Evolutionary conservation across 116 monocot species (phyloP), one percentile per base, ranked within the genome.

Genomic region (Cymodocea nodosa): DNA sequence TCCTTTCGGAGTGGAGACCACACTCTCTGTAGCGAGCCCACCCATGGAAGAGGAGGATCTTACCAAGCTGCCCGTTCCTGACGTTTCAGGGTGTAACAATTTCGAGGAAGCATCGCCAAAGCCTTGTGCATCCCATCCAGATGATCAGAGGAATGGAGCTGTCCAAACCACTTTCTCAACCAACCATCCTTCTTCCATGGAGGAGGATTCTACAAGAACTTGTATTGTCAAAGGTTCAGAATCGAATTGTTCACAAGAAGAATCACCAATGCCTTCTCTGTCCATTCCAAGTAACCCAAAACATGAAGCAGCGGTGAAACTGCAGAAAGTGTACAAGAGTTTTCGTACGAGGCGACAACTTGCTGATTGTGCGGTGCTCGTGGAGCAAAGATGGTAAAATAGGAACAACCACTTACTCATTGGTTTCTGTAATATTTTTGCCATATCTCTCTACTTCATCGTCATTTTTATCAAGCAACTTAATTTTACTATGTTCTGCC

Each of bases 251-350:
- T 14, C 5, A 6, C 4, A 56, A 23, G 56, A 56, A 19, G 56
- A 56, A 56, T 23, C 56, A 23, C 24, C 23, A 12, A 20, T 13
- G 4, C 7, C 25, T 12, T 57, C 57, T 14, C 23, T 57, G 15
- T 11, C 14, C 22, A 22, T 22, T 56, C 36, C 19, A 36, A 15
- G 11, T 62, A 37, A 36, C 39, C 62, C 35, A 62, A 36, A 62
- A 11, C 80, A 94, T 71, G 75, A 82, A 52, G 90, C 94, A n/a
- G 94, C 94, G 0, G 67, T 94, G 35, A 89, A 84, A 64, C 44
- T 94, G 60, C 94, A 94, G 74, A 95, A 95, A 81, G 83, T 90
- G 22, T 95, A 95, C 71, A 90, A 85, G 62, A 87, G 95, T 56
- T 95, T 95, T 59, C 76, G 95, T 20, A 95, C 90, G 7, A 82